Conservation (phyloP, 2,329 filamentous ascomycete genomes). For the Fusarium veterinarium region DNA sequence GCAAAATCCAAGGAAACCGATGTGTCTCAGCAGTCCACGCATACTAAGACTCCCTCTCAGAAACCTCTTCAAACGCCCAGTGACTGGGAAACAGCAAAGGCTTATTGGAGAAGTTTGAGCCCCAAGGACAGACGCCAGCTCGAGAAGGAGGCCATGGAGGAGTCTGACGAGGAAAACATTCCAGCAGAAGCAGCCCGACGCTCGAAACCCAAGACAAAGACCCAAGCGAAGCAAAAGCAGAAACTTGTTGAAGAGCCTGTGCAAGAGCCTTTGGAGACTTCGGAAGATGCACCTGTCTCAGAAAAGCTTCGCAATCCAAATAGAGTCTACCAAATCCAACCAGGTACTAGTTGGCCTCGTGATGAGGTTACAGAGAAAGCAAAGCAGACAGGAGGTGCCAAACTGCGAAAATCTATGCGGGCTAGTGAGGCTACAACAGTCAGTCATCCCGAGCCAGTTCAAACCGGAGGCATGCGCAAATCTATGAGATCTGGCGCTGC, state of each 20-base stretch:
- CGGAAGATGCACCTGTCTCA: constrained; percentile 8
- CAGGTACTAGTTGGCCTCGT: constrained; percentile 46
- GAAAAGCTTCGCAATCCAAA: constrained; percentile 30
- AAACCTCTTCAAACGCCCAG: constrained; percentile 42
- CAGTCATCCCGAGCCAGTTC: constrained; percentile 18
- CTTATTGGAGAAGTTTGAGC: constrained; percentile 76
- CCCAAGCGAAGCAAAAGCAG: constrained; percentile 52
- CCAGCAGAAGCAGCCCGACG: constrained; percentile 42
- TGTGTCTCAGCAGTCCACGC: background rate
- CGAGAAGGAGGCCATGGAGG: constrained; percentile 67
- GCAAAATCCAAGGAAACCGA: constrained; percentile 33
- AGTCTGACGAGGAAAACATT: constrained; percentile 61
- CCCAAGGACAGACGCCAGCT: constrained; percentile 71
- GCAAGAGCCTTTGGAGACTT: constrained; percentile 15
- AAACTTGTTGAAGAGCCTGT: constrained; percentile 14
- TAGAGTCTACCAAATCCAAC: constrained; percentile 55
- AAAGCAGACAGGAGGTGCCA: constrained; percentile 19
- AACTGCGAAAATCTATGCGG: constrained; percentile 62
- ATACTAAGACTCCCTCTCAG: background rate
- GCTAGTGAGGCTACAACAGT: constrained; percentile 41
- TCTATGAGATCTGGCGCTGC: constrained; percentile 46
- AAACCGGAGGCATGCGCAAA: constrained; percentile 48
- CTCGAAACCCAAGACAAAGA: constrained; percentile 45
- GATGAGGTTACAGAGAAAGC: constrained; percentile 18
- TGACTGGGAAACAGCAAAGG: constrained; percentile 76